Base-by-base conservation (phyloP, 176 grass and related monocot species). In the Tillandsia fasciculata region DNA sequence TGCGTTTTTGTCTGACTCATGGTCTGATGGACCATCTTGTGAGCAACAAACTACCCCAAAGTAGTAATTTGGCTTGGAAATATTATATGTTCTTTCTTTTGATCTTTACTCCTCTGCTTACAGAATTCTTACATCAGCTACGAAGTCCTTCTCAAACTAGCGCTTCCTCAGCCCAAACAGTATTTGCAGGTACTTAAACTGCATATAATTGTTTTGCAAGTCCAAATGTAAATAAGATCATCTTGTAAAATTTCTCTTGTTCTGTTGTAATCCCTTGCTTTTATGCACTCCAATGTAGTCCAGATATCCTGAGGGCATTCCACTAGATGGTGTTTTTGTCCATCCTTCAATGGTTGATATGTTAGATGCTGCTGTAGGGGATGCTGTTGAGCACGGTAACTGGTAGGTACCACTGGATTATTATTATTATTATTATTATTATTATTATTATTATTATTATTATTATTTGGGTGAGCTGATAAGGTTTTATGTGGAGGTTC, bases 91-190 rank as follows among this genome's bases (percentile, higher is more conserved):
- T 72, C 20, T 23, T 29, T 11, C 70, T 72, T 82, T 65, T 69
- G 72, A 64, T 80, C 65, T 66, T 53, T 28, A 75, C 26, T 54
- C 49, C 70, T 75, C 66, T 50, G 1, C 79, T 81, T 72, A 57
- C 79, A 97, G 93, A 97, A 97, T 78, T 92, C 93, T 81, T 97
- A 97, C 67, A 85, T 97, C 68, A 87, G 86, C 61, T 97, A 97
- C 12, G 84, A 97, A 12, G 79, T 92, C 53, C 93, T 97, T 85
- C 89, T 83, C 59, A 97, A 92, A 80, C 93, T 97, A 53, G 76
- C 74, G 15, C 92, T 97, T 68, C 93, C 93, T 80, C 93, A 92
- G 68, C 93, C 93, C 54, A 97, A 90, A 79, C 93, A 97, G 54
- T 97, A 87, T 73, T 75, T 97, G 78, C 88, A 92, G 88, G 93